A percentile compares a stretch with the other conserved stretches of the same genome.
phyloP scores from a whole-genome alignment of 768 basidiomycete genomes.

The Rhizopogon rudus region DNA sequence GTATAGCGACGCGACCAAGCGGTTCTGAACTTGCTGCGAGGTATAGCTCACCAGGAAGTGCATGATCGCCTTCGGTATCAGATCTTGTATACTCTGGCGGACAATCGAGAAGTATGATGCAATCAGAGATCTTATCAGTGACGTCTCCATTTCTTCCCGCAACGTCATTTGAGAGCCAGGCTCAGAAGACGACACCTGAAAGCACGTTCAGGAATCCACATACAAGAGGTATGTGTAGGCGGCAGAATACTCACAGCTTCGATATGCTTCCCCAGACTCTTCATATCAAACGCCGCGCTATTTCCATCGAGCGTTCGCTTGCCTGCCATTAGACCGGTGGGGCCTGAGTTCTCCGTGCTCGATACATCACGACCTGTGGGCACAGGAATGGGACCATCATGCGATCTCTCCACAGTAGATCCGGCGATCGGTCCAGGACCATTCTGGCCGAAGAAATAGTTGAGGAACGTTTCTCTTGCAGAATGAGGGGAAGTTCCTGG shows the following conservation, averaged over 20 bases:
- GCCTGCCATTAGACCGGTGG: slow-evolving; percentile 61
- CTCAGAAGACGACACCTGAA: slow-evolving; percentile 48
- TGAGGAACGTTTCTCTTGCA: slow-evolving; percentile 89
- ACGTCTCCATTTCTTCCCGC: slow-evolving; percentile 96
- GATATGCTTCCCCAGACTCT: slow-evolving; percentile 94
- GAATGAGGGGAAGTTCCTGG: slow-evolving; percentile 41
- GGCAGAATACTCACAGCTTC: slow-evolving; percentile 72
- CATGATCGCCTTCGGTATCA: slow-evolving; percentile 98
- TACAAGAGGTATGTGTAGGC: slow-evolving; percentile 5
- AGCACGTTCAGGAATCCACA: slow-evolving; percentile 1
- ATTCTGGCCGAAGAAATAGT: slow-evolving; percentile 96
- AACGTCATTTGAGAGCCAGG: slow-evolving; percentile 62
- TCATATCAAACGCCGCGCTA: slow-evolving; percentile 95
- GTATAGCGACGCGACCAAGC: slow-evolving; percentile 91
- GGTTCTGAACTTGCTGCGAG: slow-evolving; percentile 94
- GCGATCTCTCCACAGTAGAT: slow-evolving; percentile 41
- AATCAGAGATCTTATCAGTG: slow-evolving; percentile 91
- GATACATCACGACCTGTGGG: slow-evolving; percentile 65
- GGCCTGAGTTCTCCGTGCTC: slow-evolving; percentile 43
- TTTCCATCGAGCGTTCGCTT: slow-evolving; percentile 66
- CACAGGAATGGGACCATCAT: slow-evolving; percentile 25
- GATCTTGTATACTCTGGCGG: slow-evolving; percentile 93
- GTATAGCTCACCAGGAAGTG: slow-evolving; percentile 96
- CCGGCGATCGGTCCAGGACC: slow-evolving; percentile 70
- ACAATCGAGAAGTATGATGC: slow-evolving; percentile 95